Percentiles rank a stretch among this genome's conserved stretches.
Conservation (phyloP, 2,329 filamentous ascomycete genomes). For the Monosporascus sp. region DNA sequence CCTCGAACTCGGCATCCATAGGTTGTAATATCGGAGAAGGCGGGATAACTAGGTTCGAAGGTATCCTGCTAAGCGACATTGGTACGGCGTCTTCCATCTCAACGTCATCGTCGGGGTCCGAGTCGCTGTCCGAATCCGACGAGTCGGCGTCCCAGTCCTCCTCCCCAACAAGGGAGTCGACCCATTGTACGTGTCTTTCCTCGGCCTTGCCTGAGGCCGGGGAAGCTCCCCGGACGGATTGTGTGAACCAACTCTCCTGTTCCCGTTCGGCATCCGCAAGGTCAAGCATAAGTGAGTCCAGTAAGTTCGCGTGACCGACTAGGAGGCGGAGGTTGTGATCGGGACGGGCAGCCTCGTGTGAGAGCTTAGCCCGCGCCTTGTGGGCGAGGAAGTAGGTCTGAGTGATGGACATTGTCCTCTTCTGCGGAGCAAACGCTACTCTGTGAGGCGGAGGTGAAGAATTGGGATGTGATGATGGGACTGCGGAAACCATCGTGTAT, state of each 20-base stretch:
- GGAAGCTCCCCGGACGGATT: conserved; percentile 75
- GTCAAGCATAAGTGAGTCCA: conserved; percentile 88
- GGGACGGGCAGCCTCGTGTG: conserved; percentile 78
- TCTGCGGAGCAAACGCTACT: conserved; percentile 41
- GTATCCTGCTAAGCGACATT: conserved; percentile 38
- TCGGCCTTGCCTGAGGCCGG: conserved; percentile 52
- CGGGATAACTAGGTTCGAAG: conserved; percentile 28
- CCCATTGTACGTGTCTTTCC: conserved; percentile 80
- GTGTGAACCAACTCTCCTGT: conserved; percentile 97
- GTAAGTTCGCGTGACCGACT: conserved; percentile 96
- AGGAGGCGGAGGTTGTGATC: conserved; percentile 94
- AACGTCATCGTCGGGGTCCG: conserved; percentile 52
- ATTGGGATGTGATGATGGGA: conserved; percentile 19
- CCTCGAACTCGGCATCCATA: conserved; percentile 32
- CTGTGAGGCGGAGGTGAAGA: conserved; percentile 23
- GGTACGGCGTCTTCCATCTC: conserved; percentile 46
- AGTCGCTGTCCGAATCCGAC: conserved; percentile 49
- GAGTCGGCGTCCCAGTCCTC: conserved; percentile 65
- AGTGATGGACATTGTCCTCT: conserved; percentile 94
- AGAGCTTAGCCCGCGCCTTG: conserved; percentile 94
- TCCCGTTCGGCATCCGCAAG: conserved; percentile 91
- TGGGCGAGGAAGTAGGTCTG: conserved; percentile 98
- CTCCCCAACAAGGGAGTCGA: conserved; percentile 70
- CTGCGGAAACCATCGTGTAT: conserved; percentile 32
- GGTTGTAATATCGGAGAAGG: conserved; percentile 29